Evolutionary conservation across 1,284 basidiomycete genomes (phyloP), one percentile per base, ranked within the genome.

Genomic region (Moesziomyces aphidis): DNA sequence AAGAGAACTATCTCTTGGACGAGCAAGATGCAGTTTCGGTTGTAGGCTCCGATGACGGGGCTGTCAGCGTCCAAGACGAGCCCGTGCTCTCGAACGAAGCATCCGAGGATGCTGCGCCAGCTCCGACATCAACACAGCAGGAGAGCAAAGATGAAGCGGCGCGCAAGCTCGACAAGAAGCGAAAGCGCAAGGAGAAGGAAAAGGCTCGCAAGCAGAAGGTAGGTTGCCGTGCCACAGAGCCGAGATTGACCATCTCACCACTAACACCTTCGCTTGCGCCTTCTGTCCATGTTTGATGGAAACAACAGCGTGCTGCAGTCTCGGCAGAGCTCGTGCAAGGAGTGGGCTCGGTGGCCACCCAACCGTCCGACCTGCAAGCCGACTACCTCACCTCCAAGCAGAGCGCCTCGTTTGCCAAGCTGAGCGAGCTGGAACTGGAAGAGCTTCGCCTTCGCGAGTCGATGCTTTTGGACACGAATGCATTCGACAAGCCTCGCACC

Each of bases 361-460:
- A 72, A 36, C 78, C 78, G 3, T 49, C 63, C 5, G 76, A 78
- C 45, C 62, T 78, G 67, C 81, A 83, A 45, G 80, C 80, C 36
- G 81, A 83, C 72, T 81, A 76, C 44, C 52, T 83, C 5, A n/a
- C 59, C 5, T 45, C 68, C 28, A 73, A 76, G 46, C 76, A 79
- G 55, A 68, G 61, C 42, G 62, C 64, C 34, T 55, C 74, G 0
- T 81, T 75, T 43, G 43, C 70, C 47, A 80, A 82, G 48, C 55
- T 79, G 26, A 80, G 74, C 53, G 71, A 78, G 36, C 55, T 83
- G 15, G 80, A 83, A 54, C 52, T 83, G 6, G 76, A 81, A 36
- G 80, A 81, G 56, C 52, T 78, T 3, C 67, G 70, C 13, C 49
- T 82, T 22, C 39, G 49, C 22, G 65, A 79, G 36, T 26, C 34